Percentiles rank a stretch among this genome's conserved stretches.
phyloP scores from a whole-genome alignment of 139 green algal species.

The Tetraselmis chui region DNA sequence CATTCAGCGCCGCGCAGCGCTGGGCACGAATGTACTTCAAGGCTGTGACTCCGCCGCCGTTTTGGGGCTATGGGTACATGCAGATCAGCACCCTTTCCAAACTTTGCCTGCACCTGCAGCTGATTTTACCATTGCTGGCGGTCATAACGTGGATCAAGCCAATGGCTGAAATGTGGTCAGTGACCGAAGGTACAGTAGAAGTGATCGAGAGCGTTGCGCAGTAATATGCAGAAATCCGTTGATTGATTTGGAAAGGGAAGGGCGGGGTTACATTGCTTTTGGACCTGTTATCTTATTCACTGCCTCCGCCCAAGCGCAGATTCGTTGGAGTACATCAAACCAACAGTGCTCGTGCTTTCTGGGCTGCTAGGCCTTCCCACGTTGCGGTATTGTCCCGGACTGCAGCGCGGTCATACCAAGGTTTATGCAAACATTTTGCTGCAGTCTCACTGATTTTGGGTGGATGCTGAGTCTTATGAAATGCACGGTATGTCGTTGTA shows the following conservation, averaged over 20 bases:
- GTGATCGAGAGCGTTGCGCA: no score
- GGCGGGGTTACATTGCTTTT: no score
- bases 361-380: background rate
- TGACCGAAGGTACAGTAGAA: background rate
- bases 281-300: no score
- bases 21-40: background rate
- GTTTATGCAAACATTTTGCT: no score
- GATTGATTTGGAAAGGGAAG: no score
- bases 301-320: no score
- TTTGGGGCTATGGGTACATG: background rate
- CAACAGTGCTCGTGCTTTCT: background rate
- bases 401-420: no score
- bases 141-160: background rate
- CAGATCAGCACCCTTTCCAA: background rate
- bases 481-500: no score
- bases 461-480: no score
- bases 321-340: background rate
- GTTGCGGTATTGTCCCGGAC: background rate
- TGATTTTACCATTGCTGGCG: background rate
- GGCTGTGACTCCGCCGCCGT: background rate
- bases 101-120: background rate
- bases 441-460: no score
- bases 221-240: no score
- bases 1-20: background rate
- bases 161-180: background rate